Base-by-base conservation (phyloP, 495 filamentous ascomycete species). In the Penicillium samsonianum region DNA sequence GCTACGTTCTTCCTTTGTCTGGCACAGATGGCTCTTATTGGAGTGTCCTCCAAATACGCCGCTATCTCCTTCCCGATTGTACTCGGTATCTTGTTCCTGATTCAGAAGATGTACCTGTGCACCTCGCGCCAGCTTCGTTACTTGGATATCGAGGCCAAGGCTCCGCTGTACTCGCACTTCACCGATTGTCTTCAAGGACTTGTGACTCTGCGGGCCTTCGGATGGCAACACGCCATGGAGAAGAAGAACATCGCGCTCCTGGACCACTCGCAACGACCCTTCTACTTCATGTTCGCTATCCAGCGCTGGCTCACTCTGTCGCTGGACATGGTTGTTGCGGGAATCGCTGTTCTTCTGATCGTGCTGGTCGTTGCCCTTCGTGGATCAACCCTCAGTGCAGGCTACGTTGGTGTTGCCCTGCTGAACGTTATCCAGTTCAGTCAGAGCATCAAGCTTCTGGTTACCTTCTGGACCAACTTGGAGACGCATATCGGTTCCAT, bases 111-210 rank as follows among this genome's bases (percentile, higher is more conserved):
- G 35, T 89, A 89, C 56, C 74, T 89, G 5, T 76, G 81, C 11
- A 88, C 86, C 1, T 87, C 84, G 2, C 79, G 84, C 4, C 85
- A 87, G 60, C 67, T 89, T 5, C 82, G 85, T 33, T 73, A 85
- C 42, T 69, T 89, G 20, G 85, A 88, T 30, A 73, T 87, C 8
- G 84, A 87, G 67, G 75, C 81, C 14, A 83, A 85, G 63, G 76
- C 84, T 4, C 82, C 84, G 3, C 68, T 87, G 1, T 85, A 80
- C 53, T 79, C 83, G 0, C 78, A 81, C 42, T 86, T 87, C 48
- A 71, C 81, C 20, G 86, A 89, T 47, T 75, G 73, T 11, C 60
- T 80, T 14, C 68, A 74, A 40, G 79, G 79, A 2, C 65, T 82
- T 5, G 70, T 69, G 0, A 85, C 82, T 3, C 63, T 87, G 5